Evolutionary conservation across 495 filamentous ascomycete genomes (phyloP).

Genomic region (Poronia punctata): DNA sequence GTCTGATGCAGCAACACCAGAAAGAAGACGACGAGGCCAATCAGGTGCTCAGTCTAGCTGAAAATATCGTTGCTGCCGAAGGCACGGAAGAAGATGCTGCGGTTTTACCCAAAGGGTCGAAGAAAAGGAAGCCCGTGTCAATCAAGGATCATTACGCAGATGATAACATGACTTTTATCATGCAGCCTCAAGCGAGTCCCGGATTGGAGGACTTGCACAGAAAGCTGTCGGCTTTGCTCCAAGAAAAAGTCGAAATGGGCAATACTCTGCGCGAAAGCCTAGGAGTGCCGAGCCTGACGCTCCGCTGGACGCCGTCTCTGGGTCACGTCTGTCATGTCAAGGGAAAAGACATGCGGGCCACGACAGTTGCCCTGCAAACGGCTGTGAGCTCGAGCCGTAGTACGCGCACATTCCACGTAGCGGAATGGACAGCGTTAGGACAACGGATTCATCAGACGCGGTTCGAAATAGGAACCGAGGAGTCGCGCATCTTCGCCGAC

Average conservation of each 20-base stretch:
- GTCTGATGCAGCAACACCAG: slow-evolving; percentile 68
- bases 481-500: slow-evolving; percentile 62
- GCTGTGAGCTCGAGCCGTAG: slow-evolving; percentile 66
- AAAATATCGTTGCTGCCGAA: slow-evolving; percentile 57
- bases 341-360: slow-evolving; percentile 57
- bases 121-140: slow-evolving; percentile 33
- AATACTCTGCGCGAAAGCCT: slow-evolving; percentile 47
- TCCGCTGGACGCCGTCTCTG: slow-evolving; percentile 75
- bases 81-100: slow-evolving; percentile 36
- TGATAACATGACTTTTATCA: slow-evolving; percentile 68
- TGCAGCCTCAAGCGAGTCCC: slow-evolving; percentile 67
- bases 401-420: slow-evolving; percentile 76
- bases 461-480: slow-evolving; percentile 70
- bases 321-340: slow-evolving; percentile 90
- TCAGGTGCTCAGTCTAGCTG: slow-evolving; percentile 59
- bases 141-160: slow-evolving; percentile 45
- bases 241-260: slow-evolving; percentile 53
- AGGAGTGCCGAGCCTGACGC: slow-evolving; percentile 54
- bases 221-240: slow-evolving; percentile 49
- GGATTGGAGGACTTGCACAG: slow-evolving; percentile 59
- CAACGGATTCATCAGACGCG: slow-evolving; percentile 63
- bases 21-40: slow-evolving; percentile 64
- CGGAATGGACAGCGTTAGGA: slow-evolving; percentile 78
- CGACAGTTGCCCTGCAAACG: slow-evolving; percentile 21
- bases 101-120: slow-evolving; percentile 34